Evolutionary conservation across 2,329 filamentous ascomycete genomes (phyloP), one percentile per base, ranked within the genome.

Genomic region (Trichophyton benhamiae): DNA sequence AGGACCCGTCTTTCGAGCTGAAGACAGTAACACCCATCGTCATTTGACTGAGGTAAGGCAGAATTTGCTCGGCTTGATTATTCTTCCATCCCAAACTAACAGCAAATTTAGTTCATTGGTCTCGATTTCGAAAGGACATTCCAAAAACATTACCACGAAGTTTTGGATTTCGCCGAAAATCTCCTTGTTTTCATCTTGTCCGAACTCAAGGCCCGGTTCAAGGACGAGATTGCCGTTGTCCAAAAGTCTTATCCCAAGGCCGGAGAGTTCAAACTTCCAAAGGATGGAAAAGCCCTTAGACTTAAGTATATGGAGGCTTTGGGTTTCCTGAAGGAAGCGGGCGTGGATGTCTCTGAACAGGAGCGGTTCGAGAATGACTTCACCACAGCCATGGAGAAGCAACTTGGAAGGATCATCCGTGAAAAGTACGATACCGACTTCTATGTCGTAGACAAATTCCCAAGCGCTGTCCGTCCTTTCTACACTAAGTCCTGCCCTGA

Each of bases 371-470:
- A 77, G 64, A 78, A 77, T 59, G 77, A 78, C 64, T 71, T 79
- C 64, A 72, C 71, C 61, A 80, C 78, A 7, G 73, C 77, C 6
- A 78, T 79, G 74, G 78, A 80, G 69, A 79, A 74, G 78, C 88
- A 87, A n/a, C 85, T 97, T 7, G 94, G 94, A 62, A 86, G 85
- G 27, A 81, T 97, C 57, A 84, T 97, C 66, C 87, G 89, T 62
- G 82, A 89, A 68, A 96, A 96, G 77, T 96, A 87, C 81, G 83
- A 87, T 72, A 94, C 91, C 63, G 94, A 99, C 78, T 97, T 97
- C 78, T 97, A 96, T 78, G 87, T 95, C 22, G 83, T 99, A 65
- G 92, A 97, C 80, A 94, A 97, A 77, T 99, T 96, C 81, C 94
- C 94, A 52, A 85, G 94, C 74, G 80, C 81, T 42, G 89, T 94